These are phyloP conservation scores for Suillus weaverae DNA, from an alignment of 768 basidiomycete species.

Conservation along the genomic window DNA sequence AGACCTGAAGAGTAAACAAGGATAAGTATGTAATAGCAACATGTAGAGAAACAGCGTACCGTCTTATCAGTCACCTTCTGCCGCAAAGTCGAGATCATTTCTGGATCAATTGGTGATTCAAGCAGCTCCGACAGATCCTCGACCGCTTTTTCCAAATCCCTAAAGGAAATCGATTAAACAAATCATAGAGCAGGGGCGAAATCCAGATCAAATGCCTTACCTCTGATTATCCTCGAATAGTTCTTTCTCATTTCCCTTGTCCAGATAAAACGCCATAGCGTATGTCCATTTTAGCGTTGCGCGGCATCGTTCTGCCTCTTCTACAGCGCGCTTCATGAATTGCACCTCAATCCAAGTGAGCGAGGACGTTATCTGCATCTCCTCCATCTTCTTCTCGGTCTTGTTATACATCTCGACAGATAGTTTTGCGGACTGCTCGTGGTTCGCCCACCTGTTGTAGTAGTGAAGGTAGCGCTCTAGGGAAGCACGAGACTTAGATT, in stretches of 20 bases:
- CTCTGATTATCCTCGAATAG: conserved; percentile 97
- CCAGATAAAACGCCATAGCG: conserved; percentile 97
- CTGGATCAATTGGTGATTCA: conserved; percentile 88
- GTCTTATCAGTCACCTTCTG: conserved; percentile 97
- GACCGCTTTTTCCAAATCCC: conserved; percentile 92
- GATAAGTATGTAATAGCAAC: neutral
- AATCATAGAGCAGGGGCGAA: neutral
- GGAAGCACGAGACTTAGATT: conserved; percentile 85
- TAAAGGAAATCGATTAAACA: conserved; percentile 28
- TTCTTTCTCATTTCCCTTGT: conserved; percentile 88
- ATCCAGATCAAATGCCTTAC: conserved; percentile 36
- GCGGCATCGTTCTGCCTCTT: conserved; percentile 85
- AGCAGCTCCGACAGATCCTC: conserved; percentile 93
- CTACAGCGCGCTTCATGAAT: conserved; percentile 98
- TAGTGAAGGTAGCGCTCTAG: conserved; percentile 97
- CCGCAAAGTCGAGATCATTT: conserved; percentile 75
- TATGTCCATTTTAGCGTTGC: conserved; percentile 99
- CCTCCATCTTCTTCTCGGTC: conserved; percentile 99
- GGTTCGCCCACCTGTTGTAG: conserved; percentile 99
- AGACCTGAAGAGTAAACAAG: conserved; percentile 49
- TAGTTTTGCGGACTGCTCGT: conserved; percentile 98
- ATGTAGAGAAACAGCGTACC: conserved; percentile 41
- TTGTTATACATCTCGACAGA: conserved; percentile 89
- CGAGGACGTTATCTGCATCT: conserved; percentile 91
- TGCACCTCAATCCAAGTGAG: conserved; percentile 99